These are phyloP conservation scores for Penicillium alfredii DNA, from an alignment of 495 filamentous ascomycete species.

Conservation along the genomic window DNA sequence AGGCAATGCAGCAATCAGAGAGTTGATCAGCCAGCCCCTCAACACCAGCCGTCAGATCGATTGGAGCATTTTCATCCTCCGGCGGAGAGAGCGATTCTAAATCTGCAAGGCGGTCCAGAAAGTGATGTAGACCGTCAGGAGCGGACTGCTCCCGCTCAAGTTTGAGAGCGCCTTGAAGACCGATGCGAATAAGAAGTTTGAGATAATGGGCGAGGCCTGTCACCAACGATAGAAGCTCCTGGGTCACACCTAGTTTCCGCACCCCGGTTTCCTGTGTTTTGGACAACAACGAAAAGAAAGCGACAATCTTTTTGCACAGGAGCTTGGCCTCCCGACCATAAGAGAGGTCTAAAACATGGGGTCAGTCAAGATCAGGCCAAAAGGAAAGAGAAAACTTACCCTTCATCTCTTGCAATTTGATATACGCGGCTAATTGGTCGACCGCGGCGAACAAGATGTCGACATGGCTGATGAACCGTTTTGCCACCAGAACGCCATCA, in stretches of 20 bases:
- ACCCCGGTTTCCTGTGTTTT: constrained; percentile 89
- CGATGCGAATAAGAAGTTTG: constrained; percentile 95
- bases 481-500: constrained; percentile 92
- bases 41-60: constrained; percentile 69
- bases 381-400: constrained; percentile 43
- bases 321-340: constrained; percentile 95
- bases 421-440: constrained; percentile 71
- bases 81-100: constrained; percentile 58
- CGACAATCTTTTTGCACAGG: constrained; percentile 98
- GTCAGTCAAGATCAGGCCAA: constrained; percentile 12
- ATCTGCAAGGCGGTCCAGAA: constrained; percentile 74
- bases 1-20: constrained; percentile 75
- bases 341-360: constrained; percentile 56
- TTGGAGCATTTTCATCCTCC: constrained; percentile 59
- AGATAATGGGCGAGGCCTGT: constrained; percentile 97
- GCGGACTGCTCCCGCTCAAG: constrained; percentile 78
- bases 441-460: constrained; percentile 87
- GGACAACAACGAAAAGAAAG: constrained; percentile 90
- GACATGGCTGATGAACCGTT: constrained; percentile 92
- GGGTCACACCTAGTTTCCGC: constrained; percentile 86
- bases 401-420: constrained; percentile 65
- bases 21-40: constrained; percentile 66
- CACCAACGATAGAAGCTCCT: constrained; percentile 90
- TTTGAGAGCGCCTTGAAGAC: constrained; percentile 86
- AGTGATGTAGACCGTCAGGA: constrained; percentile 66